A percentile compares a stretch with the other conserved stretches of the same genome.
Conservation (phyloP, 495 filamentous ascomycete species). For the Poronia punctata region DNA sequence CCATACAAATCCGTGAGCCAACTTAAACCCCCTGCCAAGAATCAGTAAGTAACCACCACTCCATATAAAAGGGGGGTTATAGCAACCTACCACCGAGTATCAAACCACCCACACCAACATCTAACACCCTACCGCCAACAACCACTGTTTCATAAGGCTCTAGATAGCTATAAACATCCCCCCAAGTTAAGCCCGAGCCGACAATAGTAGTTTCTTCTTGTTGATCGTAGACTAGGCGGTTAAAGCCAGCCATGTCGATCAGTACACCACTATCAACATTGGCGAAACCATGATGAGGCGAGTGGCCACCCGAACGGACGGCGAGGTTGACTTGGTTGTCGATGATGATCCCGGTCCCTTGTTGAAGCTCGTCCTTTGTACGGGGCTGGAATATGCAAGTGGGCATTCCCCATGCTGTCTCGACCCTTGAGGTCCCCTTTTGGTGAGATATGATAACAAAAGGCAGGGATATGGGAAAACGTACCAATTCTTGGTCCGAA, state of each 20-base stretch:
- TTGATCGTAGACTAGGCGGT: background rate
- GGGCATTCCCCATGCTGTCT: background rate
- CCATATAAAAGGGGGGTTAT: too few relatives aligned
- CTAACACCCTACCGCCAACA: background rate
- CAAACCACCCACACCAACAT: background rate
- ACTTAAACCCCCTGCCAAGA: conserved; percentile 25
- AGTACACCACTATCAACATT: background rate
- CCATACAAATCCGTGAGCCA: conserved; percentile 23
- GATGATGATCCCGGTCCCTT: background rate
- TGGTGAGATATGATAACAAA: too few relatives aligned
- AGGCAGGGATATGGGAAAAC: too few relatives aligned
- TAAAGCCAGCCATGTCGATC: background rate
- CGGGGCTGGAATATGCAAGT: conserved; percentile 1
- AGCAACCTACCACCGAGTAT: background rate
- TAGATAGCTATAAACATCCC: background rate
- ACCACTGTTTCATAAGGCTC: background rate
- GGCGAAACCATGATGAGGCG: background rate
- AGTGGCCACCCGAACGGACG: conserved; percentile 1
- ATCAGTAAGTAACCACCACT: too few relatives aligned
- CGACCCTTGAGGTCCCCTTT: too few relatives aligned
- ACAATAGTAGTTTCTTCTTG: background rate
- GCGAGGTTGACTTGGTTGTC: background rate
- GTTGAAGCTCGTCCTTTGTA: background rate
- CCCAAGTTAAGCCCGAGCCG: background rate
- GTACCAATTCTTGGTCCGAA: too few relatives aligned